Conservation (phyloP, 768 basidiomycete species). For the Amanita thiersii region DNA sequence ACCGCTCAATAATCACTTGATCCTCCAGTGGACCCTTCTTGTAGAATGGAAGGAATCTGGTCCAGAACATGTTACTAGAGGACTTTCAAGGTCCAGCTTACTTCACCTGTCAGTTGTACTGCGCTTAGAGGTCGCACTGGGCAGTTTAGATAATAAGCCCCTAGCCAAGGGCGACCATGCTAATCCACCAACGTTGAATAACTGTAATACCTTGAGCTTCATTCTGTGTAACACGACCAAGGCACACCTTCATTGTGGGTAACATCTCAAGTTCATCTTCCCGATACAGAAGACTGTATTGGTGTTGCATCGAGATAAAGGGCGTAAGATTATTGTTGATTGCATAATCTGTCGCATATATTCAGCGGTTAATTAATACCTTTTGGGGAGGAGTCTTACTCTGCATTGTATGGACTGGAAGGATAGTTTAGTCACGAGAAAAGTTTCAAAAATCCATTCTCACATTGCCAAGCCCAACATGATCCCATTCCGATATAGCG, state of each 20-base stretch:
- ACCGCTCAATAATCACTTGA: background rate
- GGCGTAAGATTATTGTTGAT: constrained; percentile 47
- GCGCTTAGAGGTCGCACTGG: background rate
- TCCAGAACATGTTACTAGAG: too few species aligned
- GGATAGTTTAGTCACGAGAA: background rate
- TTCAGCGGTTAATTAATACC: background rate
- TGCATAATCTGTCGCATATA: constrained; percentile 39
- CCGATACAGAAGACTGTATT: constrained; percentile 51
- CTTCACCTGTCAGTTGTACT: background rate
- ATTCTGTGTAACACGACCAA: too few species aligned
- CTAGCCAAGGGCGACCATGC: background rate
- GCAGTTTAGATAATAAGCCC: background rate
- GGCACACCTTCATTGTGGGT: constrained; percentile 50
- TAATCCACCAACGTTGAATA: background rate
- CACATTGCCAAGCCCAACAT: constrained; percentile 42
- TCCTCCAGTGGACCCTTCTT: background rate
- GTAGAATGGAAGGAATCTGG: background rate
- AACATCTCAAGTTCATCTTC: constrained; percentile 64
- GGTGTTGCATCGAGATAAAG: constrained; percentile 68
- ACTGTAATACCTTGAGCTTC: background rate
- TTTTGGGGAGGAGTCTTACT: background rate
- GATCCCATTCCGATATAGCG: constrained; percentile 33
- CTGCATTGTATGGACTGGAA: constrained; percentile 6
- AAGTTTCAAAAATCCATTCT: constrained; percentile 9
- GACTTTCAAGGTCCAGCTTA: too few species aligned